Evolutionary conservation across 1,284 basidiomycete genomes (phyloP), one percentile per base, ranked within the genome.

Genomic region (Cutaneotrichosporon arboriforme): DNA sequence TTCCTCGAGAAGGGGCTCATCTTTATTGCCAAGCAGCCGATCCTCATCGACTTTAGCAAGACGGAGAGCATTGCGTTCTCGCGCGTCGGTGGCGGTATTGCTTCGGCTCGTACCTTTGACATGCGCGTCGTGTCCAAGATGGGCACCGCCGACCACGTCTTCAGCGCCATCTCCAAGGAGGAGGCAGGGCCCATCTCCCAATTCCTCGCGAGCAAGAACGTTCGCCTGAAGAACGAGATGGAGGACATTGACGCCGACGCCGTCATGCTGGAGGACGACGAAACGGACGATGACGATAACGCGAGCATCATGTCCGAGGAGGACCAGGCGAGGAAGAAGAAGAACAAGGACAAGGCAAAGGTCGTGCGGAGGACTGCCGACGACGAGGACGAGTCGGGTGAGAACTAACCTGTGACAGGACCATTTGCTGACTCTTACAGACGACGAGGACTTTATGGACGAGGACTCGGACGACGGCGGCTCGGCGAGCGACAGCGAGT

Each of bases 1-100:
- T 84, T 97, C 78, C 84, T 99, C 58, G 96, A 98, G 73, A 97
- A 97, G 82, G 90, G 88, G 71, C 81, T 99, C 46, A 90, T 99
- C 76, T 99, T 97, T 78, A 92, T 98, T 51, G 92, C 93, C 55
- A 98, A 97, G 76, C 87, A 92, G 67, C 93, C 96, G 1, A 85
- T 87, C 36, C 85, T 97, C 65, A 83, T 97, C 64, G 89, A 96
- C 62, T 86, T 96, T 61, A 83, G 84, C 52, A 91, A 97, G 67
- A 87, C 97, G 54, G 86, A 92, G 65, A 87, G 89, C 74, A 87
- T 90, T 57, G 81, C 91, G 47, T 97, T 98, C 79, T 93, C 92
- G 12, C 88, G 82, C 56, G 89, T 98, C 13, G 91, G 94, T n/a
- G 85, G 88, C 1, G 88, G 87, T 42, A 83, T 94, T 68, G 84